A percentile compares a stretch with the other conserved stretches of the same genome.
phyloP scores from a whole-genome alignment of 495 filamentous ascomycete genomes.

The Daldinia decipiens region DNA sequence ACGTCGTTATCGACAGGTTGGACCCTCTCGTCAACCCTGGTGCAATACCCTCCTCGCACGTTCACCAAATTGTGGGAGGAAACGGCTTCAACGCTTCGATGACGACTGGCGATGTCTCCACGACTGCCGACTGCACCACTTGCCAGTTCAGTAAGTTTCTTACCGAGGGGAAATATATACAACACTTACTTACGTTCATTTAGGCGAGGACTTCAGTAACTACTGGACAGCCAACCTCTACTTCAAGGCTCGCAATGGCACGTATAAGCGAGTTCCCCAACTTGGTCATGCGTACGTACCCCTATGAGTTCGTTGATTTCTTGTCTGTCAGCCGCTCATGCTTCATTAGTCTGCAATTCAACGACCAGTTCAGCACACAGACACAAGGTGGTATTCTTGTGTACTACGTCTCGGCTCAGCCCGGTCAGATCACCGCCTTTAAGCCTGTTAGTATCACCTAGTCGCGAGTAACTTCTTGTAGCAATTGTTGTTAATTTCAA shows the following conservation, averaged over 20 bases:
- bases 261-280: slow-evolving; percentile 62
- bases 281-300: slow-evolving; percentile 51
- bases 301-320: too few relatives aligned
- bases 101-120: slow-evolving; percentile 55
- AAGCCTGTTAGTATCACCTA: slow-evolving; percentile 53
- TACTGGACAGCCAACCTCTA: slow-evolving; percentile 66
- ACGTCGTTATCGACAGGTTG: slow-evolving; percentile 57
- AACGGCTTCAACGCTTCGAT: slow-evolving; percentile 59
- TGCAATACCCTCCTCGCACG: slow-evolving; percentile 51
- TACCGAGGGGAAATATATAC: background rate
- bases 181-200: background rate
- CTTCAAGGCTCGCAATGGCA: slow-evolving; percentile 63
- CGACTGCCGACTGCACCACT: slow-evolving; percentile 52
- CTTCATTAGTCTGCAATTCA: slow-evolving; percentile 52
- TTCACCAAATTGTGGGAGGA: slow-evolving; percentile 61
- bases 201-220: slow-evolving; percentile 57
- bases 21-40: slow-evolving; percentile 58
- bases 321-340: background rate
- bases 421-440: slow-evolving; percentile 64
- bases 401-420: slow-evolving; percentile 64
- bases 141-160: slow-evolving; percentile 51
- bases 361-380: slow-evolving; percentile 60
- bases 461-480: background rate
- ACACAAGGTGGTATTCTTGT: slow-evolving; percentile 61
- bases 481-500: background rate